Percentiles rank a stretch among this genome's conserved stretches.
These are phyloP conservation scores for Ballota nigra DNA, from an alignment of 257 asterid species.

Conservation along the genomic window DNA sequence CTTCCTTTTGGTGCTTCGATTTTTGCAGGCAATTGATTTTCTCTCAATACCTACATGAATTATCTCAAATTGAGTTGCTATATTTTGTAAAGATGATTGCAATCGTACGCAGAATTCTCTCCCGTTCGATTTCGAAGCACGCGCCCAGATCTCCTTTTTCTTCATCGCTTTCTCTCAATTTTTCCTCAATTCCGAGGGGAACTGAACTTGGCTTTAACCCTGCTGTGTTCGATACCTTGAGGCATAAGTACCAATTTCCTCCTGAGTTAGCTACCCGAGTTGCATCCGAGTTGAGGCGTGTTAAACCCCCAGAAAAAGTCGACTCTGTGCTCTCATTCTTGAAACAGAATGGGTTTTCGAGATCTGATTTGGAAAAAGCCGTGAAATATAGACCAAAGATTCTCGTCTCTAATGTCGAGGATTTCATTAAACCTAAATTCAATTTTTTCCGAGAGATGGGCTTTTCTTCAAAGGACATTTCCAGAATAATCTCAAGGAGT, in stretches of 20 bases:
- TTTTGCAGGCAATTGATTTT: background rate
- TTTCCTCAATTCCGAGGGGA: background rate
- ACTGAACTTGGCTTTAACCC: too few relatives aligned
- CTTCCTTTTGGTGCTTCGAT: background rate
- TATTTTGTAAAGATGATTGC: slow-evolving; percentile 11
- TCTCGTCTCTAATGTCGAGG: background rate
- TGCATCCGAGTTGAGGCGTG: background rate
- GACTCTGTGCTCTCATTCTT: background rate
- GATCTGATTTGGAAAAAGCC: background rate
- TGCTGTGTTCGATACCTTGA: slow-evolving; percentile 7
- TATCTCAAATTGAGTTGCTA: background rate
- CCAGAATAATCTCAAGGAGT: too few relatives aligned
- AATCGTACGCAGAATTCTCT: background rate
- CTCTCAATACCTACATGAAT: background rate
- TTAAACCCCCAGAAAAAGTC: background rate
- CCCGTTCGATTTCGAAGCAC: background rate
- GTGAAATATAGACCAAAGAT: background rate
- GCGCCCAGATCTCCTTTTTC: background rate
- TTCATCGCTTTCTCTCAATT: background rate
- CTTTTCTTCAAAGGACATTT: background rate
- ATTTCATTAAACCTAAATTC: background rate
- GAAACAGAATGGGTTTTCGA: background rate
- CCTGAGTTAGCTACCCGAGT: background rate
- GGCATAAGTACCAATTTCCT: background rate
- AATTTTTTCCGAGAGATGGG: background rate